Evolutionary conservation across 73 alveolate species (phyloP).

Genomic region (Paramecium bursaria): DNA sequence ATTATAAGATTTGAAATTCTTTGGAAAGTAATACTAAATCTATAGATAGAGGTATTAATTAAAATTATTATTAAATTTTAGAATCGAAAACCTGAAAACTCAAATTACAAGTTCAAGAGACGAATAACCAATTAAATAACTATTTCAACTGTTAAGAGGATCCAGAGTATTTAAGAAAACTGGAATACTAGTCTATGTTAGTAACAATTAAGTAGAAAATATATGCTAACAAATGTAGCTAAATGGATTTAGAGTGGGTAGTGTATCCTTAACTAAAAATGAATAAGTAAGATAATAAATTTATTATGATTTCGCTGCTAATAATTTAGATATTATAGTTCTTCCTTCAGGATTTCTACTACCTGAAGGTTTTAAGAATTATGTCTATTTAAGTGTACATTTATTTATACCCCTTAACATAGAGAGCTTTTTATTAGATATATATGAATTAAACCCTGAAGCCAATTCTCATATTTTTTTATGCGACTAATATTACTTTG

Average conservation of each 20-base stretch:
- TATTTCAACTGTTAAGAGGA: background rate
- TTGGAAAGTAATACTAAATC: background rate
- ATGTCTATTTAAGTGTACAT: conserved; percentile 5
- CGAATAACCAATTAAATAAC: conserved; percentile 24
- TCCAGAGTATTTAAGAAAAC: conserved; percentile 12
- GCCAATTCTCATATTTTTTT: conserved; percentile 52
- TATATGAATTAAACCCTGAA: conserved; percentile 19
- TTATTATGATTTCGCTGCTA: conserved; percentile 48
- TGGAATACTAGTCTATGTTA: conserved; percentile 26
- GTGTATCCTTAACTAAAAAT: background rate
- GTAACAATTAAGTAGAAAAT: background rate
- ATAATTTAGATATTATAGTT: conserved; percentile 5
- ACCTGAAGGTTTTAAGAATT: conserved; percentile 57
- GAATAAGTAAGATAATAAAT: conserved; percentile 15
- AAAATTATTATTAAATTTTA: background rate
- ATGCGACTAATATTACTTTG: conserved; percentile 35
- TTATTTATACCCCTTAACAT: conserved; percentile 31
- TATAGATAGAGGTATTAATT: conserved; percentile 3
- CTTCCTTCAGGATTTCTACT: conserved; percentile 33
- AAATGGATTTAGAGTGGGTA: conserved; percentile 45
- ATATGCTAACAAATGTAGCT: background rate
- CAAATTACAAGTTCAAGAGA: conserved; percentile 42
- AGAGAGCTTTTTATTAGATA: conserved; percentile 31
- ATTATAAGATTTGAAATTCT: background rate
- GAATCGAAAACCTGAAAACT: background rate